phyloP scores from a whole-genome alignment of 75 land plant genomes.

The Adiantum capillusveneris region DNA sequence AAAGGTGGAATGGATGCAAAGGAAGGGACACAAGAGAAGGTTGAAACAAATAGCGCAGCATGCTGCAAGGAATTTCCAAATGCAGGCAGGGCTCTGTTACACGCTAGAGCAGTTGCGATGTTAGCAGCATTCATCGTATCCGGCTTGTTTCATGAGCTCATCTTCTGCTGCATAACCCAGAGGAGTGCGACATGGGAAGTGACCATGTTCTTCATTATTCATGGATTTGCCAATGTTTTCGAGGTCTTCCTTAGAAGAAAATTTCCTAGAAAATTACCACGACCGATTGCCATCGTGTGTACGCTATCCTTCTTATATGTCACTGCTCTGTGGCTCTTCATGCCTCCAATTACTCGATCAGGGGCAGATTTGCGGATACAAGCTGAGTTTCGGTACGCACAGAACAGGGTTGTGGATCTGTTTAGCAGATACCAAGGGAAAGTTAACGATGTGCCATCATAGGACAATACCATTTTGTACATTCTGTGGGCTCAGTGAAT shows the following conservation, averaged over 20 bases:
- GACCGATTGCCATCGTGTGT: constrained; percentile 13
- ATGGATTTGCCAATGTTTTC: constrained; percentile 31
- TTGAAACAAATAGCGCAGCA: background rate
- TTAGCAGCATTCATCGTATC: constrained; percentile 51
- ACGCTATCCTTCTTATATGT: constrained; percentile 24
- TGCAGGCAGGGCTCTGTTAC: background rate
- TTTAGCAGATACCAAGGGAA: no score
- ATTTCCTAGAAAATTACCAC: constrained; percentile 9
- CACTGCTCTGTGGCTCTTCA: constrained; percentile 41
- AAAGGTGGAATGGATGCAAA: background rate
- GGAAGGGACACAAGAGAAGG: background rate
- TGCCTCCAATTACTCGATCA: constrained; percentile 36
- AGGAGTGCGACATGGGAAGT: constrained; percentile 54
- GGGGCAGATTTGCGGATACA: constrained; percentile 23
- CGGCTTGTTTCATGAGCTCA: constrained; percentile 71
- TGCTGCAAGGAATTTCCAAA: background rate
- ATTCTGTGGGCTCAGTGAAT: no score
- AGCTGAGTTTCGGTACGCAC: constrained; percentile 18
- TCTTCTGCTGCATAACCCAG: constrained; percentile 33
- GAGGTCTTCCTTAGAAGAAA: constrained; percentile 28
- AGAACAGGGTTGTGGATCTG: background rate
- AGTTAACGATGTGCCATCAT: no score
- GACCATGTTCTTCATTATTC: constrained; percentile 52
- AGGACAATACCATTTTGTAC: no score
- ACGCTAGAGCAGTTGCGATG: constrained; percentile 18